A percentile compares a stretch with the other conserved stretches of the same genome.
Evolutionary conservation across 768 basidiomycete genomes (phyloP).

Genomic region (Mycena rebaudengoi): DNA sequence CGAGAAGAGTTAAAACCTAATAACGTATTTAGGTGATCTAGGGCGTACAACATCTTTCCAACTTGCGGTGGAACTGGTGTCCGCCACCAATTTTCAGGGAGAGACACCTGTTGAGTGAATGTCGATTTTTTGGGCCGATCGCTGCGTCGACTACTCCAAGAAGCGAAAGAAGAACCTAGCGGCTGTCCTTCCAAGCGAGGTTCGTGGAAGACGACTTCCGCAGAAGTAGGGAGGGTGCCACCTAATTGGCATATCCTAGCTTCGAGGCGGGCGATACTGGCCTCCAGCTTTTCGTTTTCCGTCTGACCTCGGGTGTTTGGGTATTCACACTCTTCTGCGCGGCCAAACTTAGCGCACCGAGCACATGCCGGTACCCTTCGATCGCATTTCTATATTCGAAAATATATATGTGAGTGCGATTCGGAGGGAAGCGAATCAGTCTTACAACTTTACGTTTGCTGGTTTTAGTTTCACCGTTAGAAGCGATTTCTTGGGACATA

Average conservation of each 20-base stretch:
- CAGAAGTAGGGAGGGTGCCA: slow-evolving; percentile 23
- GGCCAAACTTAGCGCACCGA: slow-evolving; percentile 47
- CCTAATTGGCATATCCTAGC: slow-evolving; percentile 45
- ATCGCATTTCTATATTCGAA: slow-evolving; percentile 62
- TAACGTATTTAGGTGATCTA: neutral
- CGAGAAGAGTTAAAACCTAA: neutral
- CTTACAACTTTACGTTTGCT: no score
- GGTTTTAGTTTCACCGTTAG: no score
- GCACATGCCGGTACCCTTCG: slow-evolving; percentile 50
- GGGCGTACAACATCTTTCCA: slow-evolving; percentile 23
- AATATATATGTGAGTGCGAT: no score
- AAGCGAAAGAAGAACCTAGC: slow-evolving; percentile 4
- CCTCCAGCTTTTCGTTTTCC: slow-evolving; percentile 49
- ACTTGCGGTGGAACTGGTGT: slow-evolving; percentile 16
- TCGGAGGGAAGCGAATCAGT: no score
- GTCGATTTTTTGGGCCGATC: neutral
- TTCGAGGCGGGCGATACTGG: slow-evolving; percentile 47
- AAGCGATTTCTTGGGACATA: no score
- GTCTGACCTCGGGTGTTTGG: slow-evolving; percentile 43
- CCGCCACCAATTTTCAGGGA: slow-evolving; percentile 25
- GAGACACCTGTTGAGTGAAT: slow-evolving; percentile 3
- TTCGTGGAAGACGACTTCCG: slow-evolving; percentile 13
- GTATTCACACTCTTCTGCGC: slow-evolving; percentile 57
- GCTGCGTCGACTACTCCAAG: slow-evolving; percentile 7
- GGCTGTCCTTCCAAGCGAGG: slow-evolving; percentile 4